These are phyloP conservation scores for Mimosa bimucronata DNA, from an alignment of 306 rosid species.

Conservation along the genomic window DNA sequence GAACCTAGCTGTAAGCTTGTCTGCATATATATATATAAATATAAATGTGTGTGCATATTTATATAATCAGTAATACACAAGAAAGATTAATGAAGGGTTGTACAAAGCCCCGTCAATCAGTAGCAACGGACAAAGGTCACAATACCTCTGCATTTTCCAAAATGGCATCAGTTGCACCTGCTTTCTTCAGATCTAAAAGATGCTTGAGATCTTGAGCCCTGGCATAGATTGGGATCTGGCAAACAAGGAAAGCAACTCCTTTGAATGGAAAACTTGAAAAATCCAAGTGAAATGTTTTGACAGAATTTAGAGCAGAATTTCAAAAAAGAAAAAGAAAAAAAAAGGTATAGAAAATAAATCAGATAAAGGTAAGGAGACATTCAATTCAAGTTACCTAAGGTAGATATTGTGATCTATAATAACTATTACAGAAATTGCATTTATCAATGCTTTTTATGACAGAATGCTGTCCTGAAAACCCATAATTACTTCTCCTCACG, in stretches of 20 bases:
- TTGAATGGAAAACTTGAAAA: background rate
- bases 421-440: slow-evolving; percentile 19
- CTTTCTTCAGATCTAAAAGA: slow-evolving; percentile 86
- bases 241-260: slow-evolving; percentile 32
- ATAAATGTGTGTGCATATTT: background rate
- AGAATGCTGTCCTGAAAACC: slow-evolving; percentile 28
- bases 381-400: slow-evolving; percentile 12
- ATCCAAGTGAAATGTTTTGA: no score
- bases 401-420: slow-evolving; percentile 16
- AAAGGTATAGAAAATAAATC: background rate
- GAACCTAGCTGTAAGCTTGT: slow-evolving; percentile 96
- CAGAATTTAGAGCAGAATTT: background rate
- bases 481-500: slow-evolving; percentile 22
- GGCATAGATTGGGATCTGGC: slow-evolving; percentile 91
- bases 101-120: slow-evolving; percentile 26
- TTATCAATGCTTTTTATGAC: slow-evolving; percentile 19
- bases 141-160: slow-evolving; percentile 91
- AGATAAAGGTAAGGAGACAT: background rate
- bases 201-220: slow-evolving; percentile 86
- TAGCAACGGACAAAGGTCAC: background rate
- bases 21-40: slow-evolving; percentile 50
- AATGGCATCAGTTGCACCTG: slow-evolving; percentile 94
- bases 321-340: background rate
- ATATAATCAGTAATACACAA: slow-evolving; percentile 25
- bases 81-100: slow-evolving; percentile 10